A percentile compares a stretch with the other conserved stretches of the same genome.
phyloP scores from a whole-genome alignment of 805 yeast species.

The Yueomyces sp. region DNA sequence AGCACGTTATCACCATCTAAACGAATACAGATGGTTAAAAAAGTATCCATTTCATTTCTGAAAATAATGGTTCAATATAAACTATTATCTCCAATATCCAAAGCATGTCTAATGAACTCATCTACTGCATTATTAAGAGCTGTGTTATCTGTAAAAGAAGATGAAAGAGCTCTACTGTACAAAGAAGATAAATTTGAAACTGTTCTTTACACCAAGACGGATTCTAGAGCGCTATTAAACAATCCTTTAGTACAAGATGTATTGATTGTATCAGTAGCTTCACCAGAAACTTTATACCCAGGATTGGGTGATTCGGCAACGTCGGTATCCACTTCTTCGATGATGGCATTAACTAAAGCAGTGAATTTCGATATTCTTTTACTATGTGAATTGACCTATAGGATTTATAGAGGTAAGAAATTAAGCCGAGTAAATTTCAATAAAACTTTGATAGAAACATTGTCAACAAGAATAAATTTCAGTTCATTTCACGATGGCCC shows the following conservation, averaged over 20 bases:
- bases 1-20: constrained; percentile 35
- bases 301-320: constrained; percentile 18
- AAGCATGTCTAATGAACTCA: constrained; percentile 24
- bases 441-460: constrained; percentile 19
- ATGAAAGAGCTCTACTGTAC: constrained; percentile 18
- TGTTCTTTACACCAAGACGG: constrained; percentile 32
- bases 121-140: constrained; percentile 24
- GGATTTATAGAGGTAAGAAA: constrained; percentile 20
- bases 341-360: constrained; percentile 28
- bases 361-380: constrained; percentile 35
- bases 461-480: constrained; percentile 15
- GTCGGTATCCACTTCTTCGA: constrained; percentile 24
- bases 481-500: constrained; percentile 22
- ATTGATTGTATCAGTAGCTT: constrained; percentile 21
- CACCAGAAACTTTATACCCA: constrained; percentile 19
- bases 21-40: constrained; percentile 38
- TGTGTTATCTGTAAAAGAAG: constrained; percentile 16
- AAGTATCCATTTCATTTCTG: constrained; percentile 35
- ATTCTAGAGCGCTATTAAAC: constrained; percentile 34
- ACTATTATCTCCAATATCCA: constrained; percentile 15
- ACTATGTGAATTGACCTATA: constrained; percentile 28
- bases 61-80: constrained; percentile 24
- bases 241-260: constrained; percentile 23
- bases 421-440: constrained; percentile 20
- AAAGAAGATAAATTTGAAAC: constrained; percentile 22